These are phyloP conservation scores for Clavariopsis aquatica DNA, from an alignment of 495 filamentous ascomycete genomes.

Conservation along the genomic window DNA sequence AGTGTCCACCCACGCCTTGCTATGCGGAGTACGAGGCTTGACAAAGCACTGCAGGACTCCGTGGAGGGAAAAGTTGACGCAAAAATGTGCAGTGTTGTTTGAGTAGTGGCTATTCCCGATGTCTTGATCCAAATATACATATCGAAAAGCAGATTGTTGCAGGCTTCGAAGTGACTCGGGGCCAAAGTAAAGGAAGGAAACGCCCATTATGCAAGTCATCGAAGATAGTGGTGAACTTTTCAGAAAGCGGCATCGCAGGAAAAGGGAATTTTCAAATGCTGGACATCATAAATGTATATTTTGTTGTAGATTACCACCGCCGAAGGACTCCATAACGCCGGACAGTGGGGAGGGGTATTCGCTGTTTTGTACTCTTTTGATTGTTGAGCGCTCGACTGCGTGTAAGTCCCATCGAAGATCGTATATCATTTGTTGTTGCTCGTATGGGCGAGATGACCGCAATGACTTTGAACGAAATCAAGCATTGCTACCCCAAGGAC, in stretches of 20 bases:
- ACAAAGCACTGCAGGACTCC: not conserved
- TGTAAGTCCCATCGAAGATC: not conserved
- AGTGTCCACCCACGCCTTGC: not conserved
- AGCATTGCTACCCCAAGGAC: slow-evolving; percentile 21
- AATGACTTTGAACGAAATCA: slow-evolving; percentile 1
- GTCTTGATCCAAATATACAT: not conserved
- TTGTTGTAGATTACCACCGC: not conserved
- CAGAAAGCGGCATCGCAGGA: not conserved
- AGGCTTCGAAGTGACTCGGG: not conserved
- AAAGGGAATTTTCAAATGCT: not conserved
- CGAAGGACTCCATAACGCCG: not conserved
- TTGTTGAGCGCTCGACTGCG: not conserved
- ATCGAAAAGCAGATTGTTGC: not conserved
- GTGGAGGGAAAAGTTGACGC: not conserved
- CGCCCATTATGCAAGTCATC: slow-evolving; percentile 9
- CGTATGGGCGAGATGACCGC: not conserved
- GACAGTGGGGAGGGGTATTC: slow-evolving; percentile 2
- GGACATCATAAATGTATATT: not conserved
- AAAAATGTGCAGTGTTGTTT: not conserved
- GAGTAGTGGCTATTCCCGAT: not conserved
- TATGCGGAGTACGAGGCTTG: not conserved
- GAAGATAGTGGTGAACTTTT: slow-evolving; percentile 5
- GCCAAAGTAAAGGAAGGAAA: slow-evolving; percentile 3
- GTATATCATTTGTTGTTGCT: not conserved
- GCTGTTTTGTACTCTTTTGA: slow-evolving; percentile 4